Conservation (phyloP, 2,329 filamentous ascomycete species). For the Colletotrichum eleusines region DNA sequence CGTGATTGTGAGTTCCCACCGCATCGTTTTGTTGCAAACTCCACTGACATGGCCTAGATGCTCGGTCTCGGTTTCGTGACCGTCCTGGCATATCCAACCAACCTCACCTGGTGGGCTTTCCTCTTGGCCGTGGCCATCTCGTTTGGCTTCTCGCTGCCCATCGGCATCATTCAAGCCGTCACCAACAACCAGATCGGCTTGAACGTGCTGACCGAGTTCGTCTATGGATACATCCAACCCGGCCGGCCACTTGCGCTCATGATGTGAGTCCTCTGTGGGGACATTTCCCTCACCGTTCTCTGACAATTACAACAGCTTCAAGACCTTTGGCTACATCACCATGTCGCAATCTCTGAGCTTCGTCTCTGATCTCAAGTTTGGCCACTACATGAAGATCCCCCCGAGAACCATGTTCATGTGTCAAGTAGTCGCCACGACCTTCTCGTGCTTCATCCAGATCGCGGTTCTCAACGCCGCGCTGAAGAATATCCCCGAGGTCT, state of each 20-base stretch:
- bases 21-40: not conserved
- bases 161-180: slow-evolving; percentile 76
- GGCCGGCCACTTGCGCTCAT: slow-evolving; percentile 79
- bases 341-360: slow-evolving; percentile 76
- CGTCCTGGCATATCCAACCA: slow-evolving; percentile 72
- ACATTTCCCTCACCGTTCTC: slow-evolving; percentile 20
- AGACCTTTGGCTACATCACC: slow-evolving; percentile 73
- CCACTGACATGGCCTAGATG: slow-evolving; percentile 56
- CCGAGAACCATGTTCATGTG: slow-evolving; percentile 75
- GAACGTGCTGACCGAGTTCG: slow-evolving; percentile 81
- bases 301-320: slow-evolving; percentile 60
- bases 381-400: slow-evolving; percentile 80
- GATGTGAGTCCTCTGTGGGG: slow-evolving; percentile 62
- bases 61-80: slow-evolving; percentile 66
- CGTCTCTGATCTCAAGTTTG: slow-evolving; percentile 75
- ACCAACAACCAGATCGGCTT: slow-evolving; percentile 79
- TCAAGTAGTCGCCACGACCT: slow-evolving; percentile 74
- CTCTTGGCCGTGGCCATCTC: slow-evolving; percentile 74
- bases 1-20: slow-evolving; percentile 56
- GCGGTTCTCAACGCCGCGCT: slow-evolving; percentile 73
- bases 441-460: slow-evolving; percentile 76
- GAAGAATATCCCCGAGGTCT: slow-evolving; percentile 72
- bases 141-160: slow-evolving; percentile 73
- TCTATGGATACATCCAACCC: slow-evolving; percentile 81
- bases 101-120: slow-evolving; percentile 80